Conservation (phyloP, 169 alveolate species). For the Besnoitia besnoiti region DNA sequence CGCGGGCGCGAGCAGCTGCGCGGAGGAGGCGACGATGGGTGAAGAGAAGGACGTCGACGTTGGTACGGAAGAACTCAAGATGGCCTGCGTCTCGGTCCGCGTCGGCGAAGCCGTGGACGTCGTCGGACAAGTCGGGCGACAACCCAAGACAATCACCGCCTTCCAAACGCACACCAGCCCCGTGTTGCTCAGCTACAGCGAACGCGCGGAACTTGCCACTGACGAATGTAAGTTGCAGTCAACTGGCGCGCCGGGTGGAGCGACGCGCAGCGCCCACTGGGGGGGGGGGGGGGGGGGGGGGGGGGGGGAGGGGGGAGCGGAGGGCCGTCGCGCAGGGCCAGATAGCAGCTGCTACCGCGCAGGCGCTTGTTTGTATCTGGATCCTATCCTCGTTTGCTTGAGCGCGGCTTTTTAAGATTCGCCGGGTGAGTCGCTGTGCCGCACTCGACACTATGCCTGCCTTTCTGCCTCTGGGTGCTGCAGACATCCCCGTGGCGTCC, state of each 20-base stretch:
- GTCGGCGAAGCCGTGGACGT: slow-evolving; percentile 95
- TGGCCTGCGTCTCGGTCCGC: slow-evolving; percentile 89
- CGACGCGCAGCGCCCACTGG: too few species aligned
- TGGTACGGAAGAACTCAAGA: slow-evolving; percentile 86
- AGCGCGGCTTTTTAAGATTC: too few species aligned
- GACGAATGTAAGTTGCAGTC: slow-evolving; percentile 71
- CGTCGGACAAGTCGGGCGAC: slow-evolving; percentile 90
- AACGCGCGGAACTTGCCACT: slow-evolving; percentile 77
- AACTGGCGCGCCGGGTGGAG: too few species aligned
- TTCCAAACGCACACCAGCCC: slow-evolving; percentile 99
- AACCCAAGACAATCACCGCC: slow-evolving; percentile 78
- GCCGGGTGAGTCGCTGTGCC: too few species aligned
- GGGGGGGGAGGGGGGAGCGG: too few species aligned
- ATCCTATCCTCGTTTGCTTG: neutral
- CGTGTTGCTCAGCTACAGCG: slow-evolving; percentile 81
- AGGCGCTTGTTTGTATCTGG: neutral
- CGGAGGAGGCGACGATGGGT: neutral
- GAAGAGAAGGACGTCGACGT: slow-evolving; percentile 3
- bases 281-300: too few species aligned
- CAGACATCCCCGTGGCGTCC: slow-evolving; percentile 66
- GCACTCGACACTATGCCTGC: too few species aligned
- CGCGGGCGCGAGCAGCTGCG: neutral
- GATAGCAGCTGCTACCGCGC: too few species aligned
- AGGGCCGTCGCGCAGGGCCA: too few species aligned
- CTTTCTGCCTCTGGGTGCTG: neutral